A percentile compares a stretch with the other conserved stretches of the same genome.
Conservation (phyloP, 2,329 filamentous ascomycete genomes). For the Cladosporium colombiae region DNA sequence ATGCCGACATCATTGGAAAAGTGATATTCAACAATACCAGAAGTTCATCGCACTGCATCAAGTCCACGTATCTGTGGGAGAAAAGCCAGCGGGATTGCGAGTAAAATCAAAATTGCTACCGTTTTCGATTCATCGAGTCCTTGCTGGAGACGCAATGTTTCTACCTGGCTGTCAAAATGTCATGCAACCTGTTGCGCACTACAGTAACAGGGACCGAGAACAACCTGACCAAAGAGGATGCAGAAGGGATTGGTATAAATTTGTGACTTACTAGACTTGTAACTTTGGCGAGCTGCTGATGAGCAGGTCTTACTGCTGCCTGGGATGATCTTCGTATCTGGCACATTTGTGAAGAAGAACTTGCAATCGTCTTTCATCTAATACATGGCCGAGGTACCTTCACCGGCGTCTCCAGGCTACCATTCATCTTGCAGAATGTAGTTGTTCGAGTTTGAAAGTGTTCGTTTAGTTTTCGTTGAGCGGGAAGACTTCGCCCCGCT, state of each 20-base stretch:
- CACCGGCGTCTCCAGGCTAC: neutral
- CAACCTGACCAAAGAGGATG: too few relatives aligned
- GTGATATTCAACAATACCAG: neutral
- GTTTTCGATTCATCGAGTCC: neutral
- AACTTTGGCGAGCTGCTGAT: neutral
- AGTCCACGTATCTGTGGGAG: neutral
- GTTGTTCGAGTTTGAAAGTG: neutral
- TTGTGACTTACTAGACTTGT: too few relatives aligned
- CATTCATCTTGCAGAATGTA: neutral
- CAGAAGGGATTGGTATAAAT: too few relatives aligned
- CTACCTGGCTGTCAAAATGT: neutral
- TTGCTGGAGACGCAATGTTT: neutral
- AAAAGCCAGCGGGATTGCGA: neutral
- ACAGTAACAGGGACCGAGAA: too few relatives aligned
- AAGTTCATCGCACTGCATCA: neutral
- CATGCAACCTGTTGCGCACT: neutral
- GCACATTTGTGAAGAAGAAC: neutral
- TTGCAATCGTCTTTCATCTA: neutral
- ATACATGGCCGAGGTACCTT: neutral
- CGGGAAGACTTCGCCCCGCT: neutral
- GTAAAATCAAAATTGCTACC: neutral
- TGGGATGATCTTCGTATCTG: neutral
- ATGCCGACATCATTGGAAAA: neutral
- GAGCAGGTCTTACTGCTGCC: neutral
- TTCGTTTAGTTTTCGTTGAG: neutral